A percentile compares a stretch with the other conserved stretches of the same genome.
Conservation (phyloP, 495 filamentous ascomycete genomes). For the Aspergillus panamensis region DNA sequence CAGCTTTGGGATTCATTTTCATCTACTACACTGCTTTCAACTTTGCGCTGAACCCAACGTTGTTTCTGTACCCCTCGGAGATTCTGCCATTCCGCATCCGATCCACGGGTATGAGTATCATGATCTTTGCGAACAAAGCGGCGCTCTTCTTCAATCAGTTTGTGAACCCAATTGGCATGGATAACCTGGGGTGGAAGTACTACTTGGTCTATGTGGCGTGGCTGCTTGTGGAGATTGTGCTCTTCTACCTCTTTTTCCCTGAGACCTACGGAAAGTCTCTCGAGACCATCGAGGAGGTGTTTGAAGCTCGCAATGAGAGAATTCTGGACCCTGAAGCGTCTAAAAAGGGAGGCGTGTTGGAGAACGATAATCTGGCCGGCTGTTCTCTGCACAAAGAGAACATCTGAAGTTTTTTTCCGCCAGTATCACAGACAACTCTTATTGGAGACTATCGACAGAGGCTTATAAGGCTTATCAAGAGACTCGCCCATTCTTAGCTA, state of each 20-base stretch:
- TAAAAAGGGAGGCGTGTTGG: no score
- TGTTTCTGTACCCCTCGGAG: constrained; percentile 1
- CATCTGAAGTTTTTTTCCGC: no score
- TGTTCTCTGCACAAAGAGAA: no score
- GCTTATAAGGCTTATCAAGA: no score
- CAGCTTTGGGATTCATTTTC: neutral
- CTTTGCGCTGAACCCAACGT: neutral
- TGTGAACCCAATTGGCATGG: constrained; percentile 2
- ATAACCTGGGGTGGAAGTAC: constrained; percentile 3
- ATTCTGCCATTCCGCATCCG: neutral
- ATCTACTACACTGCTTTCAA: neutral
- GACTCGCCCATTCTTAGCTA: no score
- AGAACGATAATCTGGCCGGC: no score
- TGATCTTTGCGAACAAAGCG: neutral
- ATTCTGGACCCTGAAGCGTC: no score
- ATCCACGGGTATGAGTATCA: neutral
- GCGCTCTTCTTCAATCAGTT: constrained; percentile 1
- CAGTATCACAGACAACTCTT: no score
- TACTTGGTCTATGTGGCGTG: constrained; percentile 4
- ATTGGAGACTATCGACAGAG: no score
- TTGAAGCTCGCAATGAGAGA: no score
- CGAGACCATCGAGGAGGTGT: neutral
- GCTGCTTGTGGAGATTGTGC: neutral
- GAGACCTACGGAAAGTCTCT: neutral
- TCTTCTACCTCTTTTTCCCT: neutral